Evolutionary conservation across 306 rosid species (phyloP).

Genomic region (Trifolium pratense): DNA sequence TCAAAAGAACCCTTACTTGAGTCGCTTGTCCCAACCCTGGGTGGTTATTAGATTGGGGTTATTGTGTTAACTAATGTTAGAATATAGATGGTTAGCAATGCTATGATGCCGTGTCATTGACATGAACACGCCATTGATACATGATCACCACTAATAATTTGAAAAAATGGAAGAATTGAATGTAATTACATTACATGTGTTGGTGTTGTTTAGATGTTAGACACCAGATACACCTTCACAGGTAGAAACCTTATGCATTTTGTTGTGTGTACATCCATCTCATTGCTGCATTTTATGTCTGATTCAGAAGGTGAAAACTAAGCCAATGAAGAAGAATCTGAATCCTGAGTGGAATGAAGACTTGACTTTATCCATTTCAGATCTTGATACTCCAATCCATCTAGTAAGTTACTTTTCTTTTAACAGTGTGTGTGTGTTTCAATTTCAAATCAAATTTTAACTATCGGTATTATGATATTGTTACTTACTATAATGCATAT

Average conservation of each 20-base stretch:
- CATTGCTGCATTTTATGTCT: constrained; percentile 36
- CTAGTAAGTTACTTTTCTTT: constrained; percentile 59
- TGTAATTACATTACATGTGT: too few species aligned
- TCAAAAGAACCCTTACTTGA: too few species aligned
- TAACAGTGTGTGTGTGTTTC: constrained; percentile 9
- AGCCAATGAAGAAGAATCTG: constrained; percentile 58
- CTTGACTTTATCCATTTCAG: constrained; percentile 72
- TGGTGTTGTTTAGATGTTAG: too few species aligned
- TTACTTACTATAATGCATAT: constrained; percentile 16
- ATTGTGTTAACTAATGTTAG: too few species aligned
- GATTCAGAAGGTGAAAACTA: constrained; percentile 78
- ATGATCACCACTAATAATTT: neutral
- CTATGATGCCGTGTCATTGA: too few species aligned
- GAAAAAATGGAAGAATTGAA: neutral
- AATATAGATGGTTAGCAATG: too few species aligned
- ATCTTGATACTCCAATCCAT: constrained; percentile 58
- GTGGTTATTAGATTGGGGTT: too few species aligned
- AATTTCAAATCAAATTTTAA: constrained; percentile 17
- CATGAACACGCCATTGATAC: too few species aligned
- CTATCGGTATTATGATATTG: neutral
- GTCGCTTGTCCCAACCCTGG: too few species aligned
- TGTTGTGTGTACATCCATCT: constrained; percentile 25
- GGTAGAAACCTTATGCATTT: neutral
- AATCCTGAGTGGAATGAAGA: constrained; percentile 90
- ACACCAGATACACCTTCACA: neutral